A percentile compares a stretch with the other conserved stretches of the same genome.
These are phyloP conservation scores for Fusarium sp. DNA, from an alignment of 2,329 filamentous ascomycete genomes.

Conservation along the genomic window DNA sequence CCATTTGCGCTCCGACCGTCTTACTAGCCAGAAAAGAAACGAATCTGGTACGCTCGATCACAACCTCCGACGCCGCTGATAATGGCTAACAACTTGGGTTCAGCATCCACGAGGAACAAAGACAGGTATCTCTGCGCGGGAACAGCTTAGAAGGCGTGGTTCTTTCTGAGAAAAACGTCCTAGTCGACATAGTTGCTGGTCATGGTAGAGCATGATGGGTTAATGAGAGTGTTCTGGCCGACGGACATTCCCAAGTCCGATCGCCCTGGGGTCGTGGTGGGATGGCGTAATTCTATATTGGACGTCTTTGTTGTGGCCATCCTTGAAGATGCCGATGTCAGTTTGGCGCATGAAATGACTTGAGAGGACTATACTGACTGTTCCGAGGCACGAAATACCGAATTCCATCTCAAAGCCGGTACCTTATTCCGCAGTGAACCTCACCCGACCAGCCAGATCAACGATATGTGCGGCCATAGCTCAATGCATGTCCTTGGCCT, in stretches of 20 bases:
- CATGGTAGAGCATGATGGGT: slow-evolving; percentile 84
- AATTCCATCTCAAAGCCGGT: slow-evolving; percentile 87
- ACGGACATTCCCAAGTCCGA: slow-evolving; percentile 82
- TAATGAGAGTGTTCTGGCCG: slow-evolving; percentile 99
- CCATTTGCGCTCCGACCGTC: slow-evolving; percentile 87
- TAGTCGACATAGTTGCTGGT: slow-evolving; percentile 57
- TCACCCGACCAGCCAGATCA: slow-evolving; percentile 84
- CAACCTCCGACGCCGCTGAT: slow-evolving; percentile 37
- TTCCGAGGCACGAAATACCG: slow-evolving; percentile 80
- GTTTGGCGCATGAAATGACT: slow-evolving; percentile 47
- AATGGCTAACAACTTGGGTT: slow-evolving; percentile 36
- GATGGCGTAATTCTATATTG: slow-evolving; percentile 93
- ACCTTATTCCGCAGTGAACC: slow-evolving; percentile 87
- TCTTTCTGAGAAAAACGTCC: slow-evolving; percentile 78
- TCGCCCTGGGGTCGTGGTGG: slow-evolving; percentile 87
- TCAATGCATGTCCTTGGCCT: slow-evolving; percentile 89
- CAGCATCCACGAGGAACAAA: slow-evolving; percentile 87
- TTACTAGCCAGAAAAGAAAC: slow-evolving; percentile 86
- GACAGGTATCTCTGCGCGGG: slow-evolving; percentile 90
- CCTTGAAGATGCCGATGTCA: slow-evolving; percentile 90
- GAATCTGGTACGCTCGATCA: slow-evolving; percentile 73
- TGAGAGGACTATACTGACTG: slow-evolving; percentile 44
- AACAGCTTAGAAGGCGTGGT: slow-evolving; percentile 93
- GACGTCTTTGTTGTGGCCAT: slow-evolving; percentile 93
- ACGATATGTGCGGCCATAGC: slow-evolving; percentile 85